Evolutionary conservation across 495 filamentous ascomycete species (phyloP), one percentile per base, ranked within the genome.

Genomic region (Annulohypoxylon nitens): DNA sequence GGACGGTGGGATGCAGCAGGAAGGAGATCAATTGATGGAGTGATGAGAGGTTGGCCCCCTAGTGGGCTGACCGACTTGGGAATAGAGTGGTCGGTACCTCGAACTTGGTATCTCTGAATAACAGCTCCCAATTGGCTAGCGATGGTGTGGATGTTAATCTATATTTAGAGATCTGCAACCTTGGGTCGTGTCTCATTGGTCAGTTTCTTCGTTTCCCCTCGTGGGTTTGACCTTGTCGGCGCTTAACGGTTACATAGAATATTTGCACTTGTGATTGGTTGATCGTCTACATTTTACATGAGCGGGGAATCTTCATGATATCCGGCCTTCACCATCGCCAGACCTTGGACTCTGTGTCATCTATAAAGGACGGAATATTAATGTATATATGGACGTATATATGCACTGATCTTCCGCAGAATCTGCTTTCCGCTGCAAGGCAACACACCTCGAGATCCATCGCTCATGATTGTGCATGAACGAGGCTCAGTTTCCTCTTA

Each of bases 391-490:
- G 30, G 3, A 30, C 30, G 5, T 30, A 30, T 30, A 36, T 53
- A 67, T 72, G 69, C 69, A 72, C 51, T 45, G 71, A 70, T 74
- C 67, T 62, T 58, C 66, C 48, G 65, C 57, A 47, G 41, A 67
- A 63, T 67, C 66, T 61, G 51, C 54, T 59, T 67, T 48, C 71
- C 67, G 71, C 67, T 74, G 71, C 67, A 64, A 51, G 48, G 71
- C 39, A 66, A 74, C 66, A 57, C 63, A 74, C 71, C 67, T 33
- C 37, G 43, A 69, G 47, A 39, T 69, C 54, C 25, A 33, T 41
- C 39, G 14, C 23, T 48, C 11, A 20, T 43, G 14, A 14, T 36
- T 16, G 37, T 54, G 61, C 55, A 61, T 61, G n/a, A 66, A 37
- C 34, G 14, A 47, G 45, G 25, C 16, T 60, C 26, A 43, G 9